Evolutionary conservation across 2,329 filamentous ascomycete genomes (phyloP).

Genomic region (Claviceps digitariae): DNA sequence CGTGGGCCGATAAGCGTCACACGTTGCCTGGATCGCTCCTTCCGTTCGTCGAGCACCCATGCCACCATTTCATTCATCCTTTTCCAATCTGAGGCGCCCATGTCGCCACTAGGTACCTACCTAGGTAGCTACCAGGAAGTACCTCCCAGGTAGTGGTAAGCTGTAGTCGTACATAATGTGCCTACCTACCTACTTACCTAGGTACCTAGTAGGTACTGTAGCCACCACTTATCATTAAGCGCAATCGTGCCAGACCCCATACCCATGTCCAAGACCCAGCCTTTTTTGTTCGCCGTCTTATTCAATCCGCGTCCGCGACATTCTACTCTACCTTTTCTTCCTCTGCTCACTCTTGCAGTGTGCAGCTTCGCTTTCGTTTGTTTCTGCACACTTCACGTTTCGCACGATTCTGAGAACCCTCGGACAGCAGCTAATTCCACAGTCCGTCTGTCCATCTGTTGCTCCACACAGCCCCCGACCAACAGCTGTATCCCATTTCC

Average conservation of each 20-base stretch:
- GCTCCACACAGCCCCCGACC: neutral
- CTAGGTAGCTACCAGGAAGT: too few relatives aligned
- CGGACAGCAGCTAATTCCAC: neutral
- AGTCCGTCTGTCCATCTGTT: neutral
- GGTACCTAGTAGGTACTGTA: neutral
- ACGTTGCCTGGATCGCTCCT: constrained; percentile 1
- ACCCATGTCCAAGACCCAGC: too few relatives aligned
- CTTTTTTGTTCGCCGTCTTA: neutral
- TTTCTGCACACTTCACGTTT: neutral
- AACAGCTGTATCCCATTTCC: neutral
- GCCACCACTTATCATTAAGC: neutral
- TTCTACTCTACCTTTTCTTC: neutral
- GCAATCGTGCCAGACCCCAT: neutral
- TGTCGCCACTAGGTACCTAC: constrained; percentile 1
- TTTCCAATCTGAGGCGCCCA: constrained; percentile 2
- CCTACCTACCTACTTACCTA: neutral
- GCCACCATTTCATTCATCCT: neutral
- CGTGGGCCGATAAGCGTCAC: constrained; percentile 4
- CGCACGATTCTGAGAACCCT: neutral
- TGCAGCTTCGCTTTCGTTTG: neutral
- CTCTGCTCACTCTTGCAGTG: too few relatives aligned
- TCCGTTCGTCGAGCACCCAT: constrained; percentile 1
- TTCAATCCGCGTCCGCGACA: neutral
- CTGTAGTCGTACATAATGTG: neutral
- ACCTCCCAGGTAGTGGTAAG: too few relatives aligned